Percentiles rank a stretch among this genome's conserved stretches.
phyloP scores from a whole-genome alignment of 352 stramenopile genomes.

The Phytophthora syringae region DNA sequence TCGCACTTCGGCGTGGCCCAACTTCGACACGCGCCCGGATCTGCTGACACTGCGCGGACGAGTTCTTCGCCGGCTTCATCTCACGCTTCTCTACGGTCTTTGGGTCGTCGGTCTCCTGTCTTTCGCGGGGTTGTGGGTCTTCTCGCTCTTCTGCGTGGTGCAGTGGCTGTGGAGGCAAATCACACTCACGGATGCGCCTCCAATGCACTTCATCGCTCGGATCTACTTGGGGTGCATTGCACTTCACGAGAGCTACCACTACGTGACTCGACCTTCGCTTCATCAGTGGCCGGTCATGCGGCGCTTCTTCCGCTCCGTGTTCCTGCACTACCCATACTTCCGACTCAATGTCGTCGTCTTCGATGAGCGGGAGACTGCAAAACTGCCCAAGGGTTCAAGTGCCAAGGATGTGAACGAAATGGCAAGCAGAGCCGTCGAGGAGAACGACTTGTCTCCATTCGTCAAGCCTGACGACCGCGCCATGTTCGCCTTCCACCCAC shows the following conservation, averaged over 20 bases:
- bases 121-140: slow-evolving; percentile 24
- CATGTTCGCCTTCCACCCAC: slow-evolving; percentile 63
- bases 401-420: background rate
- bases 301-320: slow-evolving; percentile 37
- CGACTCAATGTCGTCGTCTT: slow-evolving; percentile 48
- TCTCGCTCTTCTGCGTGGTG: slow-evolving; percentile 21
- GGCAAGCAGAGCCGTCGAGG: slow-evolving; percentile 19
- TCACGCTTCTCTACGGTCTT: slow-evolving; percentile 38
- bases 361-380: slow-evolving; percentile 36
- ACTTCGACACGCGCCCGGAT: slow-evolving; percentile 32
- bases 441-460: slow-evolving; percentile 5
- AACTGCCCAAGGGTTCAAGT: slow-evolving; percentile 11
- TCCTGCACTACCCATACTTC: slow-evolving; percentile 64
- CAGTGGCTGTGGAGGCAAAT: slow-evolving; percentile 17
- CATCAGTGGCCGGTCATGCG: slow-evolving; percentile 55
- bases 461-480: slow-evolving; percentile 16
- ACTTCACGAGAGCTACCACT: slow-evolving; percentile 56
- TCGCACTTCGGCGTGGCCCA: slow-evolving; percentile 20
- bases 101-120: slow-evolving; percentile 44
- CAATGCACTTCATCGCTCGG: slow-evolving; percentile 16
- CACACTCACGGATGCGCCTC: background rate
- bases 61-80: slow-evolving; percentile 37
- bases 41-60: slow-evolving; percentile 34
- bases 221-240: slow-evolving; percentile 43
- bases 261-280: slow-evolving; percentile 23